Conservation (phyloP, 495 filamentous ascomycete species). For the Neurospora cerealis region DNA sequence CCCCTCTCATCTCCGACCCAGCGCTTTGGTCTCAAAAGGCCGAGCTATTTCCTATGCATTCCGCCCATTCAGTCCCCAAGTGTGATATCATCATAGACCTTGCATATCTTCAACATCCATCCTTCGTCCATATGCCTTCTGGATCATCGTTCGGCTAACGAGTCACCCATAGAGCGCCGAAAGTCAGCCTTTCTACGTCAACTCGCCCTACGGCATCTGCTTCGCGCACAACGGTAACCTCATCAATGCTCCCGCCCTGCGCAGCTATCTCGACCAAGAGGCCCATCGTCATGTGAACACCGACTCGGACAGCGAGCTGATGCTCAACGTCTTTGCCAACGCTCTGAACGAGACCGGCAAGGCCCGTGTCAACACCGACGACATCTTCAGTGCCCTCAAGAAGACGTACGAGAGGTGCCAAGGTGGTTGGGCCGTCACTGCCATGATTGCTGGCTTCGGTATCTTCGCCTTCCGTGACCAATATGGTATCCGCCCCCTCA, state of each 20-base stretch:
- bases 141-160: neutral
- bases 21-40: neutral
- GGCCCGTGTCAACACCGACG: constrained; percentile 82
- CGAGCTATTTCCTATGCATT: neutral
- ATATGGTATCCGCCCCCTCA: constrained; percentile 82
- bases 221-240: constrained; percentile 71
- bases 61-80: neutral
- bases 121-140: neutral
- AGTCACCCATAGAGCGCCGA: constrained; percentile 44
- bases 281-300: constrained; percentile 96
- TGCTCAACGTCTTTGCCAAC: constrained; percentile 91
- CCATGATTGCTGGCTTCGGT: constrained; percentile 91
- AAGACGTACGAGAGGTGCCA: constrained; percentile 69
- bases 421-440: constrained; percentile 67
- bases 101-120: neutral
- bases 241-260: constrained; percentile 80
- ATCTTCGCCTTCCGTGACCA: constrained; percentile 78
- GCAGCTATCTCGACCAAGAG: constrained; percentile 70
- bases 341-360: constrained; percentile 95
- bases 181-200: constrained; percentile 88
- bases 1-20: neutral
- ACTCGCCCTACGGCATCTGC: constrained; percentile 73
- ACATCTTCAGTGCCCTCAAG: constrained; percentile 70
- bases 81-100: neutral
- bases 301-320: constrained; percentile 87